phyloP scores from a whole-genome alignment of 2,329 filamentous ascomycete genomes.

The Ceratocystis alfenasii region DNA sequence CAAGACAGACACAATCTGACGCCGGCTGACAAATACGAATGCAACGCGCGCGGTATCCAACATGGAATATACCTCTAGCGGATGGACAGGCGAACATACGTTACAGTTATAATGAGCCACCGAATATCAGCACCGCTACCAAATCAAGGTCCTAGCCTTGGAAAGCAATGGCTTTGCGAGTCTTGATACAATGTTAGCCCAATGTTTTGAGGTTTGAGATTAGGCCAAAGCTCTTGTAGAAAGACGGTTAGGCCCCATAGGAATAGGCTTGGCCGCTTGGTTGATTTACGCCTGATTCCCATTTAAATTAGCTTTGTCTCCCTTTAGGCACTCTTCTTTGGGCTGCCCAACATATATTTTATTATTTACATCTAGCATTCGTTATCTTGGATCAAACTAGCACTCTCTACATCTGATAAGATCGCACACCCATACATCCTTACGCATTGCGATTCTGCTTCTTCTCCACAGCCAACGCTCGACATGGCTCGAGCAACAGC shows the following conservation, averaged over 20 bases:
- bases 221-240: too few species aligned
- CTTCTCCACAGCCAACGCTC: neutral
- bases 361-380: neutral
- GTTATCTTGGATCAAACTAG: neutral
- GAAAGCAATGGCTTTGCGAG: too few species aligned
- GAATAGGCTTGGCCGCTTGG: neutral
- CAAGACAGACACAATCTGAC: neutral
- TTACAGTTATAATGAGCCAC: too few species aligned
- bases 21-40: neutral
- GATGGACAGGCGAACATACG: too few species aligned
- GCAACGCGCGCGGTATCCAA: neutral
- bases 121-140: too few species aligned
- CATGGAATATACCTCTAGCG: too few species aligned
- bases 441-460: neutral
- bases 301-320: neutral
- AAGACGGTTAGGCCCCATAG: neutral
- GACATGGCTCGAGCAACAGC: neutral
- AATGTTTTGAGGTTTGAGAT: too few species aligned
- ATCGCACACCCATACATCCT: neutral
- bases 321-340: neutral
- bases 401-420: neutral
- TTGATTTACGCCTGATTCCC: neutral
- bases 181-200: too few species aligned
- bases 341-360: neutral
- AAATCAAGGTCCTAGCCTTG: too few species aligned